phyloP scores from a whole-genome alignment of 163 green algal species.

The Volvox carteri region DNA sequence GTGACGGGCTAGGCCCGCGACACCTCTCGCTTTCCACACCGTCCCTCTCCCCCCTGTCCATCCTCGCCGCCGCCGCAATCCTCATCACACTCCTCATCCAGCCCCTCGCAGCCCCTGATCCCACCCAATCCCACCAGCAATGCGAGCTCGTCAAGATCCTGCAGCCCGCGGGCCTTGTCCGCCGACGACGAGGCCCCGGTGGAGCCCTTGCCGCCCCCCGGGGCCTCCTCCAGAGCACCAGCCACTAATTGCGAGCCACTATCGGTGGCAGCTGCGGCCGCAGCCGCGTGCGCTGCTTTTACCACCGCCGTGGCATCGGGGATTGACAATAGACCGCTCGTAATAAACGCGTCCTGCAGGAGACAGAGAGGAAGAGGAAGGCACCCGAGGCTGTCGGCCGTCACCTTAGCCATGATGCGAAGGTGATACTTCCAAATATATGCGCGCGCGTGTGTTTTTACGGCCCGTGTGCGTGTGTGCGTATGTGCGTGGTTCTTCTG shows the following conservation, averaged over 20 bases:
- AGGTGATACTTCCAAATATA: too few relatives aligned
- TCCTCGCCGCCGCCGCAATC: too few relatives aligned
- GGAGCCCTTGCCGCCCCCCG: neutral
- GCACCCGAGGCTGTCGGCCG: too few relatives aligned
- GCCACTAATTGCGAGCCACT: neutral
- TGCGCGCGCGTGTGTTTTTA: too few relatives aligned
- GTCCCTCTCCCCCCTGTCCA: too few relatives aligned
- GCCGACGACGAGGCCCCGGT: neutral
- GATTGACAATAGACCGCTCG: conserved; percentile 20
- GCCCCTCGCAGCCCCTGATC: neutral
- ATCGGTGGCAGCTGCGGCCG: neutral
- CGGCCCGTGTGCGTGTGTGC: too few relatives aligned
- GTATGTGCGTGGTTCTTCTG: too few relatives aligned
- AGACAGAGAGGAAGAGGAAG: too few relatives aligned
- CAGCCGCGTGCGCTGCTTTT: neutral
- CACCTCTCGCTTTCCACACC: too few relatives aligned
- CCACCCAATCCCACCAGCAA: conserved; percentile 6
- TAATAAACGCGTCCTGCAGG: conserved; percentile 18
- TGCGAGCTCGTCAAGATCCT: conserved; percentile 48
- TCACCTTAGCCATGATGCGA: too few relatives aligned
- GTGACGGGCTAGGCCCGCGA: too few relatives aligned
- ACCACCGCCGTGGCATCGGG: conserved; percentile 16
- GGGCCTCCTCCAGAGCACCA: neutral
- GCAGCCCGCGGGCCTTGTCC: neutral
- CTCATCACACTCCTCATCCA: too few relatives aligned